Evolutionary conservation across 768 basidiomycete species (phyloP), one percentile per base, ranked within the genome.

Genomic region (Mycena vitilis): DNA sequence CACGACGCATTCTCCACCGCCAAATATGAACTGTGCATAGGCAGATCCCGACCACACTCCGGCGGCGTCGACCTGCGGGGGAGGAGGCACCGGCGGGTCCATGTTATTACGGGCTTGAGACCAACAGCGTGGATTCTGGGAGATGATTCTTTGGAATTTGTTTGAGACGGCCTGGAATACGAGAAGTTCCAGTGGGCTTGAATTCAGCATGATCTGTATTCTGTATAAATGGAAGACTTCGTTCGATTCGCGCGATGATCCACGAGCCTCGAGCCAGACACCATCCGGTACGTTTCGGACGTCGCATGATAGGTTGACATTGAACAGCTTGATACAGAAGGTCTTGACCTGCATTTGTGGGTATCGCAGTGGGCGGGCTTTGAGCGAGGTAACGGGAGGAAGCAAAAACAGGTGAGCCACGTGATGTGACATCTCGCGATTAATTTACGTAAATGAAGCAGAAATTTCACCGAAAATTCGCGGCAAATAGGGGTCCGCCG

Each of bases 21-120:
- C 68, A 20, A 69, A 69, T n/a, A 69, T 55, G 5, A 60, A 52
- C 25, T 65, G 63, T 2, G 58, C 51, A 40, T 69, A 65, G 36
- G 68, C 69, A 2, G 64, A 49, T n/a, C 66, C 69, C 30, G 64
- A 62, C 64, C 69, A 70, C 20, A 70, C 37, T 8, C 69, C 69
- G 0, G 60, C 59, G 55, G 69, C 64, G 15, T 54, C 25, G 59
- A 70, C 61, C 15, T 56, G 45, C 36, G 68, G 68, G 5, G 63
- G 68, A 10, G 60, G 69, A n/a, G 64, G 64, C 5, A 70, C 64
- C 7, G 69, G 68, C 52, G 63, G 63, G 44, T 60, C 18, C 22
- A 69, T 37, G 37, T 69, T 69, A 8, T 57, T 37, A 10, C 63
- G 57, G 38, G 63, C 68, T 23, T 38, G 15, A 1, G 20, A 7